Base-by-base conservation (phyloP, 768 basidiomycete species). In the Rhodotorula graminis region DNA sequence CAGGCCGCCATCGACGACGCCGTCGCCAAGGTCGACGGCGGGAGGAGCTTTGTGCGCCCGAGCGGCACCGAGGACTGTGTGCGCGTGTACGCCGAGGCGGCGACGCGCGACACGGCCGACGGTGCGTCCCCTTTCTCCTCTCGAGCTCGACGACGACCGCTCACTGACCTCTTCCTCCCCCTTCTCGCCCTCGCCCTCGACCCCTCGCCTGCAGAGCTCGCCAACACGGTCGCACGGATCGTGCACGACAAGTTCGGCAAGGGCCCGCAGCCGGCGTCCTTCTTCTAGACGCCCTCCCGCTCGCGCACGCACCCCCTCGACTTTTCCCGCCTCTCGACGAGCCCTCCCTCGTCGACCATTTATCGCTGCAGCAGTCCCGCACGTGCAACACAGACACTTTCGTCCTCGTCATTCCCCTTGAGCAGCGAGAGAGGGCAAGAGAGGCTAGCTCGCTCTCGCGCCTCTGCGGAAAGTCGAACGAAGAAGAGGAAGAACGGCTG, bases 21-120 rank as follows among this genome's bases (percentile, higher is more conserved):
- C 50, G 88, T 91, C 44, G 83, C 84, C 68, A 87, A 87, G 78
- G 90, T 89, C 78, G 88, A 89, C 59, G 88, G 87, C 27, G 96
- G 96, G 2, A 87, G 96, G 55, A 87, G 91, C 40, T 99, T 99
- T 79, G 96, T 98, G 27, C 82, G 96, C 69, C 96, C 96, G 5
- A 95, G 93, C 81, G 96, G 96, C 16, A 99, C 96, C 33, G 96
- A 99, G 81, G 94, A 99, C 78, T 94, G 95, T 37, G 96, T 99
- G 12, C 86, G 96, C 70, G 93, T 99, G 25, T 99, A 98, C 79
- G 96, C 94, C 2, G 96, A 99, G 81, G 95, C 96, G 2, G 84
- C 83, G 59, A 82, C 87, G 55, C 86, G 85, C 71, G 81, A 85
- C 23, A 88, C 89, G 76, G 92, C 90, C 29, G 92, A 94, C 80